phyloP scores from a whole-genome alignment of 2,329 filamentous ascomycete species.

The Aspergillus quadrilineatus region DNA sequence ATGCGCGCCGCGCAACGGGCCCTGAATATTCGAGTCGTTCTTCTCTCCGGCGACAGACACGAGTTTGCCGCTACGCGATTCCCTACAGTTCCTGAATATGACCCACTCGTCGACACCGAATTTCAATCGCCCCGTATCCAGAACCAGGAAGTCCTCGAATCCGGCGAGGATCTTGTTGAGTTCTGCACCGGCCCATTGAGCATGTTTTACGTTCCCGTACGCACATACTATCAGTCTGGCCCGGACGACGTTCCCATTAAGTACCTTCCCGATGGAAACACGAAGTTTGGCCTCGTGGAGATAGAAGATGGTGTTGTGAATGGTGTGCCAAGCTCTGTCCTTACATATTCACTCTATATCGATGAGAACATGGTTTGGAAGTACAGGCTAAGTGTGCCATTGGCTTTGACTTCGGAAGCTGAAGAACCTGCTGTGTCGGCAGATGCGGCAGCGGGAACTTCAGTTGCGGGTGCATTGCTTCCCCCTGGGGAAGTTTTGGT shows the following conservation, averaged over 20 bases:
- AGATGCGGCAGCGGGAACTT: background rate
- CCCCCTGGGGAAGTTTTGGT: conserved; percentile 5
- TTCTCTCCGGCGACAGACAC: conserved; percentile 90
- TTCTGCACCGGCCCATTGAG: conserved; percentile 88
- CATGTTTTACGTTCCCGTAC: conserved; percentile 87
- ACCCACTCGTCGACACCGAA: conserved; percentile 2
- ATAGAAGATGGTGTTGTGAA: conserved; percentile 58
- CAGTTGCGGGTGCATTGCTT: background rate
- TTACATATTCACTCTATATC: conserved; percentile 79
- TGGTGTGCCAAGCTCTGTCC: conserved; percentile 52
- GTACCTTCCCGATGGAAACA: conserved; percentile 78
- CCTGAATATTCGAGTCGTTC: conserved; percentile 71
- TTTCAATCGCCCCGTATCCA: background rate
- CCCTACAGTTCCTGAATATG: conserved; percentile 46
- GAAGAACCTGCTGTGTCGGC: conserved; percentile 1
- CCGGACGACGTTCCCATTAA: conserved; percentile 80
- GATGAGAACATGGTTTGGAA: conserved; percentile 79
- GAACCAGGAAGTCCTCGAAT: conserved; percentile 21
- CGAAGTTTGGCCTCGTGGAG: conserved; percentile 81
- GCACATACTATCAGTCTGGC: conserved; percentile 79
- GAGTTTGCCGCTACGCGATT: conserved; percentile 90
- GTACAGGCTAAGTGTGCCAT: conserved; percentile 42
- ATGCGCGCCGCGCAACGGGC: conserved; percentile 83
- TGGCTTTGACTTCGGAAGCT: conserved; percentile 17
- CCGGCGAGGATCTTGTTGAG: conserved; percentile 63